Conservation (phyloP, 1,284 basidiomycete genomes). For the Grifola frondosa region DNA sequence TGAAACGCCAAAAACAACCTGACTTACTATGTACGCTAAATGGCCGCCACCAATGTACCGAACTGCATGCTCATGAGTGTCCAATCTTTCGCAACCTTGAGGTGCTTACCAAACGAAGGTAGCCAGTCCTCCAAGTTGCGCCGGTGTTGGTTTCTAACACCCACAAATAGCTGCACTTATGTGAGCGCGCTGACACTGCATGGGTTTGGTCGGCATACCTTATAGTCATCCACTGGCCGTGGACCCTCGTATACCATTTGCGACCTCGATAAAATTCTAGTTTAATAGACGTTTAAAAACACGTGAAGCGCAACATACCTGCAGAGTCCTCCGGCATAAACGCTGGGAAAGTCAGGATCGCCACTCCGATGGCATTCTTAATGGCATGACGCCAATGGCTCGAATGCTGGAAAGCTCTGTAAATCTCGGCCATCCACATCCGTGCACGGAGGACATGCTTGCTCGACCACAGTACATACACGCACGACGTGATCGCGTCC, state of each 20-base stretch:
- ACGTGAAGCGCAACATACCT: slow-evolving; percentile 28
- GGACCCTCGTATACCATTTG: slow-evolving; percentile 39
- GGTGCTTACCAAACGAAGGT: slow-evolving; percentile 43
- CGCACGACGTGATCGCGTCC: slow-evolving; percentile 9
- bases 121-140: slow-evolving; percentile 49
- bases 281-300: not conserved
- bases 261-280: slow-evolving; percentile 26
- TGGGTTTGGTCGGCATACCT: slow-evolving; percentile 20
- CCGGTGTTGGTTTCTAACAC: slow-evolving; percentile 53
- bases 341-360: slow-evolving; percentile 43
- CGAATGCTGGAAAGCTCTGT: slow-evolving; percentile 38
- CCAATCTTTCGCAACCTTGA: no score
- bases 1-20: not conserved
- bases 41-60: slow-evolving; percentile 45
- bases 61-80: slow-evolving; percentile 27
- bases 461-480: slow-evolving; percentile 35
- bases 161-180: slow-evolving; percentile 40
- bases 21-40: slow-evolving; percentile 48
- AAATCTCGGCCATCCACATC: slow-evolving; percentile 34
- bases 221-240: slow-evolving; percentile 52
- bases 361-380: slow-evolving; percentile 48
- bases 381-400: slow-evolving; percentile 45
- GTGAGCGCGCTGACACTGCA: not conserved
- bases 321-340: slow-evolving; percentile 39
- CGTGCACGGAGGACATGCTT: slow-evolving; percentile 33